phyloP scores from a whole-genome alignment of 2,329 filamentous ascomycete genomes.

The Fusarium euwallaceae region DNA sequence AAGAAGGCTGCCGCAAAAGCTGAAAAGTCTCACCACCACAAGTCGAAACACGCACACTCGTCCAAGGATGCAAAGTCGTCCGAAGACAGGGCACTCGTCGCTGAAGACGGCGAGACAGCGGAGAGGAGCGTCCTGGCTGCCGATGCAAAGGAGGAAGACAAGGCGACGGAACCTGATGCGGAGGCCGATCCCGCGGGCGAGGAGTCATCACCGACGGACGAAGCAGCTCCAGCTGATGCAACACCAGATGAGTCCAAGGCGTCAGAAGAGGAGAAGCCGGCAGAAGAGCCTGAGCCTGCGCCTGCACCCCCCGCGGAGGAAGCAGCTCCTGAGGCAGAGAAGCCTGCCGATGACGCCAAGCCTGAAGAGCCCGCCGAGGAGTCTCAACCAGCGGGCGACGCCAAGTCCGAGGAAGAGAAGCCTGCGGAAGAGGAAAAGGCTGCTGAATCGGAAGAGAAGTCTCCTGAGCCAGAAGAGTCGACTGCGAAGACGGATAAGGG shows the following conservation, averaged over 20 bases:
- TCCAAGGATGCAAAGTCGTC: conserved; percentile 18
- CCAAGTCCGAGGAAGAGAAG: conserved; percentile 5
- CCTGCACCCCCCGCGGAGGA: not conserved
- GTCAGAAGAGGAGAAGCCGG: conserved; percentile 3
- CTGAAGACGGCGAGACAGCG: conserved; percentile 9
- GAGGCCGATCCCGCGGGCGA: conserved; percentile 12
- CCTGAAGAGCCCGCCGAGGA: conserved; percentile 1
- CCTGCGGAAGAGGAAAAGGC: not conserved
- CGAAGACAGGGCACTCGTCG: conserved; percentile 12
- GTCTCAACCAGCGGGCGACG: conserved; percentile 3
- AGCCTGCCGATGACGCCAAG: conserved; percentile 11
- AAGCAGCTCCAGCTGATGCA: not conserved
- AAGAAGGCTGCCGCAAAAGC: conserved; percentile 35
- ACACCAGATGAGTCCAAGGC: not conserved
- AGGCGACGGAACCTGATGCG: conserved; percentile 10
- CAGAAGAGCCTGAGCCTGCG: conserved; percentile 5
- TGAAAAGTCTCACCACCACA: conserved; percentile 38
- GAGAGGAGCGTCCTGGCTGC: conserved; percentile 11
- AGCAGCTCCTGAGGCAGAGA: conserved; percentile 3
- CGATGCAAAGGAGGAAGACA: conserved; percentile 8
- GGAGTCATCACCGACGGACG: not conserved
- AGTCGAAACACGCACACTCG: conserved; percentile 37
- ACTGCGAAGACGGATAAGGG: conserved; percentile 10
- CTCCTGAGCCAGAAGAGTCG: not conserved
- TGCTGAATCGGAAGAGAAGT: not conserved